Conservation (phyloP, 441 rosid species). For the Geranium incanum region DNA sequence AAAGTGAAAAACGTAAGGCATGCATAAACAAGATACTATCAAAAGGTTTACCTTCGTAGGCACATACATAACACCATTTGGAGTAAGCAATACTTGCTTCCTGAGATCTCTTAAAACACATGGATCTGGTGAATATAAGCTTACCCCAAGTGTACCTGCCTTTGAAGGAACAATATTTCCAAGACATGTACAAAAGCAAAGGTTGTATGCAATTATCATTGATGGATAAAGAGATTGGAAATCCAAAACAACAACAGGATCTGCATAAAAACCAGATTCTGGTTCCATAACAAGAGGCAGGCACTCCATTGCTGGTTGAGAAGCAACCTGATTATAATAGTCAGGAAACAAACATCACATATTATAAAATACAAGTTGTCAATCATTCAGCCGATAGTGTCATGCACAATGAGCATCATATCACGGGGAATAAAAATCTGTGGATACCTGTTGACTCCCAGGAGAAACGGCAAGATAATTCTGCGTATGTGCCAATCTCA, state of each 20-base stretch:
- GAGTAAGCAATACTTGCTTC: slow-evolving; percentile 59
- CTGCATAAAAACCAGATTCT: slow-evolving; percentile 87
- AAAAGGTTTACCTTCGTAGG: slow-evolving; percentile 59
- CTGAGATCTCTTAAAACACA: slow-evolving; percentile 44
- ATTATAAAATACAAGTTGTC: slow-evolving; percentile 7
- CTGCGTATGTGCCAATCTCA: slow-evolving; percentile 91
- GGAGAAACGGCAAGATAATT: slow-evolving; percentile 96
- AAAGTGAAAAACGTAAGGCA: slow-evolving; percentile 8
- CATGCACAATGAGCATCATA: background rate
- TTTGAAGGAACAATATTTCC: slow-evolving; percentile 66
- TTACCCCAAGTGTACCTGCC: slow-evolving; percentile 71
- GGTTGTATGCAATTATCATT: slow-evolving; percentile 93
- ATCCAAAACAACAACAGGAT: slow-evolving; percentile 94
- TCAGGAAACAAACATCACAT: slow-evolving; percentile 15
- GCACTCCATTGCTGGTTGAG: slow-evolving; percentile 99
- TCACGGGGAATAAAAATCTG: background rate
- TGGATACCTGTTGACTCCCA: slow-evolving; percentile 76
- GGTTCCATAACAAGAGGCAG: slow-evolving; percentile 98
- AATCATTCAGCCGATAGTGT: background rate
- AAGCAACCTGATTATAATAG: slow-evolving; percentile 66
- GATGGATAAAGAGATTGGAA: slow-evolving; percentile 99
- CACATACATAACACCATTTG: slow-evolving; percentile 77
- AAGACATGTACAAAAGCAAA: slow-evolving; percentile 91
- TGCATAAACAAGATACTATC: background rate
- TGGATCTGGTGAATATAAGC: slow-evolving; percentile 59